Base-by-base conservation (phyloP, 2,329 filamentous ascomycete genomes). In the Colletotrichum euphorbiae region DNA sequence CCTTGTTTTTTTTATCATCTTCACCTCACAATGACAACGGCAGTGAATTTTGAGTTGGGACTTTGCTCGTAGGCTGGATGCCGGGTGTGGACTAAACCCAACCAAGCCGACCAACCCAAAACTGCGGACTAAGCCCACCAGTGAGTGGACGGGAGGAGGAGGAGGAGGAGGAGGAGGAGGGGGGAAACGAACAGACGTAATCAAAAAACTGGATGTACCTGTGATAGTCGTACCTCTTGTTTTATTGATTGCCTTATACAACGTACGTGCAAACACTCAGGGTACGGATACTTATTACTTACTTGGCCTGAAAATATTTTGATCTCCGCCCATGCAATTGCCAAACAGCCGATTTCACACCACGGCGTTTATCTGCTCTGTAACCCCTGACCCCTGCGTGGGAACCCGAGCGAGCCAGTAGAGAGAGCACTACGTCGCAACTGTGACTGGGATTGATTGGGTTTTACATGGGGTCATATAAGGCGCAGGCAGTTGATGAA, bases 361-460 rank as follows among this genome's bases (percentile, higher is more conserved):
- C 40, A 40, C 24, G 56, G 62, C 40, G 51, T 56, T 24, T 50
- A 63, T 40, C 36, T 38, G 4, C 28, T 36, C 42, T 9, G 42
- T 48, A 12, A 42, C 28, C 36, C 17, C 36, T 48, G 5, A 24
- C 43, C 43, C 64, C 59, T 59, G 51, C 38, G 38, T 21, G 28
- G 31, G 13, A 46, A 15, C 46, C 59, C n/a, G 24, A 43, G 28
- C 60, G 58, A 63, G 3, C 21, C 19, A 38, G 46, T 21, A 42
- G 64, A 46, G 21, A 36, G 31, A 46, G 17, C 50, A 48, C 54
- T 59, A 43, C 36, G 54, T 36, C 54, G 42, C 54, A 68, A 68
- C 65, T 48, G 33, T 36, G 52, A 64, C 64, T 46, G 60, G 60
- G 63, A 50, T 62, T 62, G 50, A 61, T 36, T 46, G 62, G 62